These are phyloP conservation scores for Saprolegnia parasitica DNA, from an alignment of 352 stramenopile genomes.

Conservation along the genomic window DNA sequence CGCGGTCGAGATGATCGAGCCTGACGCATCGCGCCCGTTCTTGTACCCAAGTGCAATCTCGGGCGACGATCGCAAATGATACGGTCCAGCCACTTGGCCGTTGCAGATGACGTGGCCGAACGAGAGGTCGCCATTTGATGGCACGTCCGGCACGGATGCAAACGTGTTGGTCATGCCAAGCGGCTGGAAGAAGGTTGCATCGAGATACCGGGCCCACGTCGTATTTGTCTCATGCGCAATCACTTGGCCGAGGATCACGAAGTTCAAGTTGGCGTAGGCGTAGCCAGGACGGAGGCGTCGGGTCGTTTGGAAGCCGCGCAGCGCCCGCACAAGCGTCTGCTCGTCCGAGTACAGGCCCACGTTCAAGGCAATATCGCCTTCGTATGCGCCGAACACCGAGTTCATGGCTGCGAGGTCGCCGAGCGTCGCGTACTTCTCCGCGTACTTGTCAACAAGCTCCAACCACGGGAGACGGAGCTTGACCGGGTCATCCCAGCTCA, in stretches of 20 bases:
- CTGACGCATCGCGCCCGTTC: constrained; percentile 34
- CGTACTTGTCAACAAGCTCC: constrained; percentile 54
- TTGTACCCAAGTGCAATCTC: neutral
- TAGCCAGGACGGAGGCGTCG: constrained; percentile 46
- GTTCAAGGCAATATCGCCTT: neutral
- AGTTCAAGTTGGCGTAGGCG: constrained; percentile 62
- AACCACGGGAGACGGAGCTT: constrained; percentile 53
- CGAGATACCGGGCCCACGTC: constrained; percentile 50
- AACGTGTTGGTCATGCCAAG: constrained; percentile 60
- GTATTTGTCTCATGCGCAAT: constrained; percentile 45
- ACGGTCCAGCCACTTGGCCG: constrained; percentile 43
- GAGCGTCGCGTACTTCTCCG: constrained; percentile 45
- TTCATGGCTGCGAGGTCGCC: constrained; percentile 59
- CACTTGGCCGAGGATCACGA: constrained; percentile 54
- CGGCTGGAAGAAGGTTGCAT: constrained; percentile 45
- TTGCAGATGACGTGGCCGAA: constrained; percentile 51
- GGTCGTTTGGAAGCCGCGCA: constrained; percentile 39
- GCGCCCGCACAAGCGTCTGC: constrained; percentile 36
- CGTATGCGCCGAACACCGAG: constrained; percentile 39
- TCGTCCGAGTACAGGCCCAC: constrained; percentile 35
- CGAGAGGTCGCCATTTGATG: constrained; percentile 35
- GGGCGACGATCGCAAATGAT: constrained; percentile 32
- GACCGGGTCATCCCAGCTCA: constrained; percentile 50
- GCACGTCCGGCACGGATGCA: constrained; percentile 33
- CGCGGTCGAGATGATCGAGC: constrained; percentile 46